Conservation (phyloP, 2,329 filamentous ascomycete species). For the Pyrenochaeta sp. region DNA sequence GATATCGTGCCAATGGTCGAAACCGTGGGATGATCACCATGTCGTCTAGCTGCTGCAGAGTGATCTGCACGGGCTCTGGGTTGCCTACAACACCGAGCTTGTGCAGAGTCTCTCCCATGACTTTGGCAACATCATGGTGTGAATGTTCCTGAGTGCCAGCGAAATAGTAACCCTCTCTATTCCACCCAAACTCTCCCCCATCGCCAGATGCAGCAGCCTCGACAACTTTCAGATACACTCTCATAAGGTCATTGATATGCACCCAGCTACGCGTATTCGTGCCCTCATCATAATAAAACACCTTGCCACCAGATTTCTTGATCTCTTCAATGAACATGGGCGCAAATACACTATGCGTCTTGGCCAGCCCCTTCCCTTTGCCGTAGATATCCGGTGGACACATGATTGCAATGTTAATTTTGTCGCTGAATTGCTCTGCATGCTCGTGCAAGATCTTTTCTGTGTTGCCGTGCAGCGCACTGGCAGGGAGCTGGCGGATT, state of each 20-base stretch:
- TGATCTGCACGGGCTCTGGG: conserved; percentile 31
- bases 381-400: conserved; percentile 73
- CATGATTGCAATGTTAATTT: conserved; percentile 60
- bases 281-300: conserved; percentile 64
- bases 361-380: conserved; percentile 62
- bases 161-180: conserved; percentile 59
- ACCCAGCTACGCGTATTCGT: conserved; percentile 62
- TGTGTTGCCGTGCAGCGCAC: conserved; percentile 69
- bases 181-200: conserved; percentile 62
- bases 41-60: conserved; percentile 34
- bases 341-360: conserved; percentile 53
- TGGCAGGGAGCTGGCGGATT: conserved; percentile 63
- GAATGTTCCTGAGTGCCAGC: conserved; percentile 49
- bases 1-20: conserved; percentile 40
- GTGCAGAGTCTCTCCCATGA: conserved; percentile 34
- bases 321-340: conserved; percentile 52
- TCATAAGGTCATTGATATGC: conserved; percentile 68
- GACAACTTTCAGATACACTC: conserved; percentile 62
- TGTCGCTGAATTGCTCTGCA: conserved; percentile 48
- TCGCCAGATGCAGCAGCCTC: conserved; percentile 59
- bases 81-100: conserved; percentile 31
- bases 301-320: conserved; percentile 52
- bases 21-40: conserved; percentile 28
- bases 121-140: conserved; percentile 37
- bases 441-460: conserved; percentile 71